A percentile compares a stretch with the other conserved stretches of the same genome.
Evolutionary conservation across 2,329 filamentous ascomycete species (phyloP).

Genomic region (Aureobasidium mangrovei): DNA sequence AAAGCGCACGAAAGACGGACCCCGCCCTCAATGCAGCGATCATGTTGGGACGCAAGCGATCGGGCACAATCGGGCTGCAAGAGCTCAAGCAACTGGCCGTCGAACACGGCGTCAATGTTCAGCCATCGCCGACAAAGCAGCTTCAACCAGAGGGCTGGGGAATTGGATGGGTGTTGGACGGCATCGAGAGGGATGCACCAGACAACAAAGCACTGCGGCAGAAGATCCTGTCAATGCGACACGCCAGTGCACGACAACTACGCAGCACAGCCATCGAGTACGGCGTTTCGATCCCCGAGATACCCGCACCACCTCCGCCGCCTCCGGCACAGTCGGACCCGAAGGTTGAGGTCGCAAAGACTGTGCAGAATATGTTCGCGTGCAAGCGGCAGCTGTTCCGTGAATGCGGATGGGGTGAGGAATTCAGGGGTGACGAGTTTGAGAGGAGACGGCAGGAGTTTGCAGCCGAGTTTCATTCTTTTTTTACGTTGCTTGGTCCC

Average conservation of each 20-base stretch:
- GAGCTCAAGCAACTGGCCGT: slow-evolving; percentile 4
- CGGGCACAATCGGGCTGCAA: not conserved
- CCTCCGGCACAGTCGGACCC: not conserved
- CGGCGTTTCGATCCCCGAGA: not conserved
- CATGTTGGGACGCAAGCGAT: not conserved
- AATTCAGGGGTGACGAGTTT: slow-evolving; percentile 10
- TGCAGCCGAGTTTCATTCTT: not conserved
- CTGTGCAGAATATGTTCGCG: slow-evolving; percentile 8
- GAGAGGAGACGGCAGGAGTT: not conserved
- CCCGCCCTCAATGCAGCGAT: not conserved
- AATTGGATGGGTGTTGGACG: slow-evolving; percentile 4
- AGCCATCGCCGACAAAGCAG: not conserved
- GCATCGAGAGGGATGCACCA: slow-evolving; percentile 1
- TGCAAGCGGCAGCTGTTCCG: slow-evolving; percentile 8
- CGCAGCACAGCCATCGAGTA: slow-evolving; percentile 4
- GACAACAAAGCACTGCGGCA: slow-evolving; percentile 1
- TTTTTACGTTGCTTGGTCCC: not conserved
- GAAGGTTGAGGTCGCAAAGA: slow-evolving; percentile 9
- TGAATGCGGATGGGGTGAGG: slow-evolving; percentile 6
- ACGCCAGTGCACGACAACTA: slow-evolving; percentile 4
- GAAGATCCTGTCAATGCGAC: slow-evolving; percentile 8
- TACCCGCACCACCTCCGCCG: slow-evolving; percentile 1
- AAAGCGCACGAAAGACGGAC: not conserved
- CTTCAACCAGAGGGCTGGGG: slow-evolving; percentile 6
- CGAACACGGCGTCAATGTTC: not conserved